These are phyloP conservation scores for Euphorbia pulcherrima DNA, from an alignment of 345 rosid species.

Conservation along the genomic window DNA sequence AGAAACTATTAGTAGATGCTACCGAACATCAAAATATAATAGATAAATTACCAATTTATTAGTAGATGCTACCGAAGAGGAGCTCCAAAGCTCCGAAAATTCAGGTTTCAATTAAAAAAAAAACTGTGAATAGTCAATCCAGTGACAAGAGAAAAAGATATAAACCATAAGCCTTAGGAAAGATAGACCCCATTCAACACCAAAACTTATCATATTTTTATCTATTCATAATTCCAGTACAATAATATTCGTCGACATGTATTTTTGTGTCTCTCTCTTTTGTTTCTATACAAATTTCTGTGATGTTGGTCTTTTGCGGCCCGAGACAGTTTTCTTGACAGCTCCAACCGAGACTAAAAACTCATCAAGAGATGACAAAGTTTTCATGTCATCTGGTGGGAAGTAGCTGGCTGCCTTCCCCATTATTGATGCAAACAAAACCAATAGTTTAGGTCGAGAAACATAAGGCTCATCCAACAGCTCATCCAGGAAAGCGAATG, in stretches of 20 bases:
- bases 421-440: slow-evolving; percentile 63
- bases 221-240: background rate
- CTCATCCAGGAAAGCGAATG: slow-evolving; percentile 85
- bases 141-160: background rate
- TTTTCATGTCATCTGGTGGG: slow-evolving; percentile 96
- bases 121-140: no score
- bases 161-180: background rate
- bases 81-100: no score
- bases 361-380: slow-evolving; percentile 84
- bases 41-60: no score
- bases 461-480: slow-evolving; percentile 65
- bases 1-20: no score
- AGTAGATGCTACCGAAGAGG: no score
- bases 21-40: no score
- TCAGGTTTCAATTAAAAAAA: no score
- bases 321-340: slow-evolving; percentile 87
- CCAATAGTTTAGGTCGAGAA: slow-evolving; percentile 65
- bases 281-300: slow-evolving; percentile 1
- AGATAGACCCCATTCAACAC: slow-evolving; percentile 5
- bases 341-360: slow-evolving; percentile 86
- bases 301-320: slow-evolving; percentile 43
- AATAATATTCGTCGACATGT: background rate
- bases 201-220: background rate
- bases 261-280: no score
- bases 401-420: slow-evolving; percentile 95